Percentiles rank a stretch among this genome's conserved stretches.
phyloP scores from a whole-genome alignment of 2,329 filamentous ascomycete genomes.

The Ascochyta koolunga region DNA sequence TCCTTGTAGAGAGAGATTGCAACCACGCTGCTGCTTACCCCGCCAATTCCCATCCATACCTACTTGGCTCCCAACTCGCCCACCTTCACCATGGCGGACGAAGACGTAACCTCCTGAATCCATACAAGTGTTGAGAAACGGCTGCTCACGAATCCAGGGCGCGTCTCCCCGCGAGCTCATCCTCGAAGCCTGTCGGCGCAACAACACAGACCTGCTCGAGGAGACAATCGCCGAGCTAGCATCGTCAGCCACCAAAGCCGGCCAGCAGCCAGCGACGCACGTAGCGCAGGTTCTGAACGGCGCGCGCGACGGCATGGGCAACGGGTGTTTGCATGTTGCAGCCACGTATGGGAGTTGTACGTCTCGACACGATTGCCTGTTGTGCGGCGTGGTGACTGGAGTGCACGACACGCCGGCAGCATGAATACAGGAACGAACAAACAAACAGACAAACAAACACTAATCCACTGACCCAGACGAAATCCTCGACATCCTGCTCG shows the following conservation, averaged over 20 bases:
- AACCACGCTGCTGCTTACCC: background rate
- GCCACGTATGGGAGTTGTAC: conserved; percentile 84
- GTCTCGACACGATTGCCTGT: no score
- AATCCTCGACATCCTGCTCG: conserved; percentile 79
- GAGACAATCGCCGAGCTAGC: conserved; percentile 69
- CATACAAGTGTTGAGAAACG: background rate
- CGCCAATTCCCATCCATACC: background rate
- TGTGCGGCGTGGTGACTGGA: no score
- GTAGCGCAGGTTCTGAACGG: conserved; percentile 82
- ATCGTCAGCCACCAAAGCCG: conserved; percentile 53
- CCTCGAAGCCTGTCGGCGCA: conserved; percentile 89
- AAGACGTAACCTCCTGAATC: conserved; percentile 26
- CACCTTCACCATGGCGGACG: conserved; percentile 49
- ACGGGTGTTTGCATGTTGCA: conserved; percentile 87
- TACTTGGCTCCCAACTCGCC: background rate
- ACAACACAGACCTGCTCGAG: conserved; percentile 84
- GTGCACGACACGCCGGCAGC: no score
- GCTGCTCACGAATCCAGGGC: conserved; percentile 62
- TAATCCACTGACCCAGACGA: conserved; percentile 72
- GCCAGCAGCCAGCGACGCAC: conserved; percentile 61
- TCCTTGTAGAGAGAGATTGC: no score
- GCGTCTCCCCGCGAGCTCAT: conserved; percentile 84
- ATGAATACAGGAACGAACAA: no score
- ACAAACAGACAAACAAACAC: no score
- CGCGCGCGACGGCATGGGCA: conserved; percentile 83